Evolutionary conservation across 1,284 basidiomycete species (phyloP).

Genomic region (Ceratobasidium sp.): DNA sequence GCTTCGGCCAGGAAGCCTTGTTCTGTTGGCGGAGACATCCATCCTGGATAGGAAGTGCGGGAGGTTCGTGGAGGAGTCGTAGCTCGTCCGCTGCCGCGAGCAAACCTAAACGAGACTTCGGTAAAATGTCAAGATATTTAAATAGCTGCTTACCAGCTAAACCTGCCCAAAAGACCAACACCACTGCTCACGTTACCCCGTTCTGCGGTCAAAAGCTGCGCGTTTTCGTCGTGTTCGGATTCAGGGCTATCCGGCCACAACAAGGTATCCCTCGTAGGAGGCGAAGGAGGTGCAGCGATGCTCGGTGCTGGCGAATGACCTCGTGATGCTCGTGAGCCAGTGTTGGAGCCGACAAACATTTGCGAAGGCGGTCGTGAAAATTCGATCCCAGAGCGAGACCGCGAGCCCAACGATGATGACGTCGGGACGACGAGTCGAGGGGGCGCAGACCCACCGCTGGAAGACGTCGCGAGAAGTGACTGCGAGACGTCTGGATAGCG

Average conservation of each 20-base stretch:
- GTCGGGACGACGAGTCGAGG: constrained; percentile 31
- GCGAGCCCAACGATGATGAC: constrained; percentile 15
- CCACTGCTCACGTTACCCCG: constrained; percentile 28
- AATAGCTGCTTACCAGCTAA: constrained; percentile 19
- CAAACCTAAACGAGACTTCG: constrained; percentile 10
- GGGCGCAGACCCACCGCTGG: constrained; percentile 30
- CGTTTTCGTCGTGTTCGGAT: constrained; percentile 37
- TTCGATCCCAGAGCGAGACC: constrained; percentile 2
- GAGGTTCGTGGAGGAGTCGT: constrained; percentile 31
- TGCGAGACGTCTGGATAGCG: constrained; percentile 35
- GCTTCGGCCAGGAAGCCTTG: constrained; percentile 37
- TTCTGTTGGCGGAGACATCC: constrained; percentile 39
- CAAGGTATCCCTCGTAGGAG: constrained; percentile 27
- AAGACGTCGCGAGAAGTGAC: constrained; percentile 33
- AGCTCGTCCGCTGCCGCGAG: constrained; percentile 3
- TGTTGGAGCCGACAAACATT: constrained; percentile 13
- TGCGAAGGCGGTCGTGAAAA: constrained; percentile 18
- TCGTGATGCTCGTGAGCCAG: constrained; percentile 19
- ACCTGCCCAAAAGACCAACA: constrained; percentile 31
- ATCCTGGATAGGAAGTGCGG: constrained; percentile 27
- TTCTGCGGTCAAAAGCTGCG: constrained; percentile 36
- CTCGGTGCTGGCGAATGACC: constrained; percentile 30
- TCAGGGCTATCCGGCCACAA: constrained; percentile 36
- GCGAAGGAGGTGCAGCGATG: not conserved
- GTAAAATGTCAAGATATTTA: not conserved